phyloP scores from a whole-genome alignment of 2,329 filamentous ascomycete species.

The Onygenales sp. region DNA sequence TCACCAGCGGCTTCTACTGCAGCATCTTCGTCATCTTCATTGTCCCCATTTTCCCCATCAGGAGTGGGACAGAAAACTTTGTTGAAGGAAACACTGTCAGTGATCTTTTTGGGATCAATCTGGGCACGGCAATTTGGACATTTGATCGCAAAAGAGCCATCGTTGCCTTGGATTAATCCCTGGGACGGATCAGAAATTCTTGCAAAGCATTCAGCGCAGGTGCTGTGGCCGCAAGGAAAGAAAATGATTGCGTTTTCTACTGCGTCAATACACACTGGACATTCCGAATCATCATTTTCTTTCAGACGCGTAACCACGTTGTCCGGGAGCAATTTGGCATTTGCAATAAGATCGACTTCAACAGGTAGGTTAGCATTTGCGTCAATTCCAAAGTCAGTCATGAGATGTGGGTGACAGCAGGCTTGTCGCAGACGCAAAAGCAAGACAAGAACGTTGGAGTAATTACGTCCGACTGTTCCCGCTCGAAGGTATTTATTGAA shows the following conservation, averaged over 20 bases:
- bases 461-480: conserved; percentile 60
- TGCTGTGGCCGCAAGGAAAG: conserved; percentile 72
- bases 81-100: conserved; percentile 65
- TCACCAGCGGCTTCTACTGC: conserved; percentile 18
- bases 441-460: conserved; percentile 71
- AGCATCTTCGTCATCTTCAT: conserved; percentile 24
- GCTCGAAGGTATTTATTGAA: conserved; percentile 69
- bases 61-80: conserved; percentile 53
- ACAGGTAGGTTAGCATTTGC: conserved; percentile 33
- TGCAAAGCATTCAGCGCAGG: conserved; percentile 67
- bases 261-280: conserved; percentile 72
- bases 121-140: conserved; percentile 68
- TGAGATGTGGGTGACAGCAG: conserved; percentile 66
- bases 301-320: conserved; percentile 60
- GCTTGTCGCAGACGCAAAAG: conserved; percentile 71
- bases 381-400: conserved; percentile 54
- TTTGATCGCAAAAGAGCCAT: conserved; percentile 41
- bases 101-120: conserved; percentile 59
- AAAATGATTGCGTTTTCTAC: conserved; percentile 67
- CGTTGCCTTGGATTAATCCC: conserved; percentile 51
- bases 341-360: conserved; percentile 48
- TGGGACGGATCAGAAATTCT: conserved; percentile 55
- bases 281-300: conserved; percentile 57
- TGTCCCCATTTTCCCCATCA: conserved; percentile 35
- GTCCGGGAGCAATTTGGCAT: conserved; percentile 51